A percentile compares a stretch with the other conserved stretches of the same genome.
phyloP scores from a whole-genome alignment of 2,329 filamentous ascomycete genomes.

The Bipolaris victoriae region DNA sequence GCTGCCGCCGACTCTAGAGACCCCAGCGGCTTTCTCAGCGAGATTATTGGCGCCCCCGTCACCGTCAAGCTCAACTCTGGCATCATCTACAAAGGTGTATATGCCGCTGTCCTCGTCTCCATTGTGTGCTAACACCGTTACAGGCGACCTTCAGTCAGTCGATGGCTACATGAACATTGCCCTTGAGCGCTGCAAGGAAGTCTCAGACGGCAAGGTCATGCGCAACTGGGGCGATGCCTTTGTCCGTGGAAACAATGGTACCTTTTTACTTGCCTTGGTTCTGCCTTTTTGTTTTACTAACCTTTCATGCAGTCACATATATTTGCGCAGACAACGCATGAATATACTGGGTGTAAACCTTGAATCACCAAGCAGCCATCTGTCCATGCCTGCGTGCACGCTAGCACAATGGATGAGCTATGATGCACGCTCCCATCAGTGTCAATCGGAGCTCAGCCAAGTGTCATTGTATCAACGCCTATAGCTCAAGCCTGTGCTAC shows the following conservation, averaged over 20 bases:
- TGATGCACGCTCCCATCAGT: background rate
- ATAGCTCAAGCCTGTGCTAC: background rate
- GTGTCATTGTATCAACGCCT: background rate
- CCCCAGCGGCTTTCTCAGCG: constrained; percentile 88
- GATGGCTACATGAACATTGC: constrained; percentile 99
- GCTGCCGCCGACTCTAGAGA: constrained; percentile 79
- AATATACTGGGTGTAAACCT: background rate
- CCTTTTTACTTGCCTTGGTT: background rate
- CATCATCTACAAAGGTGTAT: constrained; percentile 89
- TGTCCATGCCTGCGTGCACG: background rate
- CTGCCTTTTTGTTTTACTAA: constrained; percentile 13
- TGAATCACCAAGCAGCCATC: background rate
- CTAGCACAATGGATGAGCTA: background rate
- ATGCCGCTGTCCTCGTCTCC: constrained; percentile 3
- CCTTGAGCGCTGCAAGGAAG: constrained; percentile 92
- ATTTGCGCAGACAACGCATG: constrained; percentile 41
- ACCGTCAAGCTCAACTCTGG: constrained; percentile 99
- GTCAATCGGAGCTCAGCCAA: constrained; percentile 3
- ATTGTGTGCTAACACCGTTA: constrained; percentile 10
- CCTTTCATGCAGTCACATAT: constrained; percentile 33
- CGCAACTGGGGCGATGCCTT: constrained; percentile 93
- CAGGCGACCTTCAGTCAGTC: constrained; percentile 93
- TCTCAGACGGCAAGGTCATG: constrained; percentile 81
- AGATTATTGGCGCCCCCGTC: constrained; percentile 92
- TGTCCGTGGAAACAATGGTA: constrained; percentile 94